Percentiles rank a stretch among this genome's conserved stretches.
phyloP scores from a whole-genome alignment of 345 rosid genomes.

The Murraya paniculata region DNA sequence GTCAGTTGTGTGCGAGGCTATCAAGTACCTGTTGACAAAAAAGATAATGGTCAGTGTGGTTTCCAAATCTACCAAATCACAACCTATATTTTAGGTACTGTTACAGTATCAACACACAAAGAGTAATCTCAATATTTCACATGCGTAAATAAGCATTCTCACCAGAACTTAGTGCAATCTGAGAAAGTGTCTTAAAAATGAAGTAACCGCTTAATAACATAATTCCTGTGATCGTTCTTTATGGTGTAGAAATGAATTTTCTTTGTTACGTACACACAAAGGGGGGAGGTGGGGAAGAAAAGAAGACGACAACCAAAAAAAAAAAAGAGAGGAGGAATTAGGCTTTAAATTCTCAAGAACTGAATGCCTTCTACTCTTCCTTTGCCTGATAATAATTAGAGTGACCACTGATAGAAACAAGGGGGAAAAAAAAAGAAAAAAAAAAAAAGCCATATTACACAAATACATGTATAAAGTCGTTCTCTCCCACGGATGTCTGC shows the following conservation, averaged over 20 bases:
- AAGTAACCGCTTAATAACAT: neutral
- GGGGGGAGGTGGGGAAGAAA: neutral
- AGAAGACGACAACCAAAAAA: too few species aligned
- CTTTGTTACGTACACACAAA: neutral
- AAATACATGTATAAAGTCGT: too few species aligned
- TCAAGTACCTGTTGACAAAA: constrained; percentile 64
- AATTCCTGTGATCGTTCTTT: neutral
- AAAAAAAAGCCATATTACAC: too few species aligned
- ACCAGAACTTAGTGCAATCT: neutral
- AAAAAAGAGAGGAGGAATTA: neutral
- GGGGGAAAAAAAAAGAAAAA: neutral
- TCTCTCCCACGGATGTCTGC: too few species aligned
- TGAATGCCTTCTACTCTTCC: neutral
- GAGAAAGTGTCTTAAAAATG: neutral
- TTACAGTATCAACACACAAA: neutral
- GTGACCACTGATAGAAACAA: neutral
- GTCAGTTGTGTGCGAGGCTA: constrained; percentile 96
- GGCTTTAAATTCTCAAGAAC: neutral
- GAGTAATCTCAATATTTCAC: neutral
- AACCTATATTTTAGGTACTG: neutral
- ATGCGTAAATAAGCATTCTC: neutral
- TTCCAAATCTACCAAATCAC: neutral
- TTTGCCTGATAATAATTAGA: neutral
- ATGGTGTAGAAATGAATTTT: neutral
- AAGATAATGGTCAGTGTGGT: neutral